Evolutionary conservation across 805 yeast genomes (phyloP), one percentile per base, ranked within the genome.

Genomic region (Monosporozyma unispora): DNA sequence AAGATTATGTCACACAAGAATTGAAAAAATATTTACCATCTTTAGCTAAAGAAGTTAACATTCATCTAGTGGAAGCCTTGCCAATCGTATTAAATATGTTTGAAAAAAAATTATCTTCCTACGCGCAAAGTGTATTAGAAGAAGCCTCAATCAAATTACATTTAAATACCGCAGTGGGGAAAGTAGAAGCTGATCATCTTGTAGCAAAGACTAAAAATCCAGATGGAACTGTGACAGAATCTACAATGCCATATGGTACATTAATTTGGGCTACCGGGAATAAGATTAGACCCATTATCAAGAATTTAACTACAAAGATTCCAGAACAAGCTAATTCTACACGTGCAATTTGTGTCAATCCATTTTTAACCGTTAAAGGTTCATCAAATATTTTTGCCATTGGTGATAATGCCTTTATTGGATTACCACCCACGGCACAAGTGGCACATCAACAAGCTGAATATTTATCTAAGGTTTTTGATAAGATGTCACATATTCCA

Each of bases 191-290:
- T 49, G 79, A 77, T 60, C 74, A 76, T 51, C 83, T 90, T 55
- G 72, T 77, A 58, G 96, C 95, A 41, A 80, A 78, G 64, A 82
- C 78, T 48, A 87, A 87, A 60, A 68, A 75, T 37, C 78, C 80
- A 35, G 88, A 87, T 59, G 96, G 96, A 18, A 64, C 82, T 10
- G 72, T 82, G 54, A 79, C 78, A 28, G 74, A 70, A 61, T 64
- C 64, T 44, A 64, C 57, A 27, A 76, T 90, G 65, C 96, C 96
- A 49, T 90, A 89, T 68, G 97, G 97, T 64, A 76, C 89, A 62
- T 78, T 90, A 59, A 91, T 90, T 57, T 90, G 97, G 97, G 96
- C 97, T 48, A 90, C 96, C 52, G 97, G 97, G 72, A 89, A 89
- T 71, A 86, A 88, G 55, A 87, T 88, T 52, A 82, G 96, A 71